Percentiles rank a stretch among this genome's conserved stretches.
phyloP scores from a whole-genome alignment of 148 eudicot genomes.

The Rheum nobile region DNA sequence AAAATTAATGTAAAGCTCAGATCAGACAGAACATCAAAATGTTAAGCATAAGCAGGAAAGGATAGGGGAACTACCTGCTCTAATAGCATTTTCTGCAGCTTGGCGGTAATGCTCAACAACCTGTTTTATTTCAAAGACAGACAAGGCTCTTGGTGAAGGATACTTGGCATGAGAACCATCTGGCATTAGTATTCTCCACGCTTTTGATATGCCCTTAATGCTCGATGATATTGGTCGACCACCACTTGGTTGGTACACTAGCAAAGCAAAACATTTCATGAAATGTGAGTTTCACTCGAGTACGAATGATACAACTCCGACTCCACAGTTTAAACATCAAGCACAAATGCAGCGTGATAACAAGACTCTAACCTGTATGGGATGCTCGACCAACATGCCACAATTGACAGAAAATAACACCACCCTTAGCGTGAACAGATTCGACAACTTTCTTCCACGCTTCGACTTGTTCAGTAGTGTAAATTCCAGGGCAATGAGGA shows the following conservation, averaged over 20 bases:
- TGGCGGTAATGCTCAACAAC: slow-evolving; percentile 58
- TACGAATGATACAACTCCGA: neutral
- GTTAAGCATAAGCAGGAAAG: neutral
- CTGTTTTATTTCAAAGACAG: slow-evolving; percentile 36
- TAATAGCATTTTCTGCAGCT: slow-evolving; percentile 74
- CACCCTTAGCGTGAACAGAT: slow-evolving; percentile 78
- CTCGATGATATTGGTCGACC: slow-evolving; percentile 73
- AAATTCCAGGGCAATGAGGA: slow-evolving; percentile 89
- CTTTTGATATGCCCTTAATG: slow-evolving; percentile 57
- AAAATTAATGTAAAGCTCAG: neutral
- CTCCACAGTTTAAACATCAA: neutral
- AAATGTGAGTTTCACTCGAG: neutral
- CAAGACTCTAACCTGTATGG: slow-evolving; percentile 44
- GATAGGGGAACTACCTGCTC: slow-evolving; percentile 43
- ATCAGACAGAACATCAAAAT: neutral
- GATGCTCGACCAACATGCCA: slow-evolving; percentile 99
- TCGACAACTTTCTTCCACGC: slow-evolving; percentile 86
- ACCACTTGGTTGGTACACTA: slow-evolving; percentile 82
- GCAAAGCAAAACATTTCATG: neutral
- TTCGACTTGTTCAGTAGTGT: slow-evolving; percentile 64
- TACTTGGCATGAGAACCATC: slow-evolving; percentile 49
- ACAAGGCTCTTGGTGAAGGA: slow-evolving; percentile 51
- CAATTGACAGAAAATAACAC: slow-evolving; percentile 69
- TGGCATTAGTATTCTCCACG: slow-evolving; percentile 83
- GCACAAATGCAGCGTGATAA: neutral